phyloP scores from a whole-genome alignment of 2,329 filamentous ascomycete species.

The Fusarium sarcochroum region DNA sequence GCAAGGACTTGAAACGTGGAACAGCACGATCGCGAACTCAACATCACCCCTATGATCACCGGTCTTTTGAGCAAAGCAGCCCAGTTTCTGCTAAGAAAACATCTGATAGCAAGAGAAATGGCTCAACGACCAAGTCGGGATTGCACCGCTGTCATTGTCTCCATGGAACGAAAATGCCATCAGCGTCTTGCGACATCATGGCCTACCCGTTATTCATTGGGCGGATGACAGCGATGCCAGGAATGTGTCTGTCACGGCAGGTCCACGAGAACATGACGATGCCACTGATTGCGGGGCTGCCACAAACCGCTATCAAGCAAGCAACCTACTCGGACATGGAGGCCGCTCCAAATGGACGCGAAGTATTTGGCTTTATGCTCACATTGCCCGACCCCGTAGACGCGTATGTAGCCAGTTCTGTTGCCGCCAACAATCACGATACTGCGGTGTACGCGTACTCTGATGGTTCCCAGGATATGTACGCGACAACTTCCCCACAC shows the following conservation, averaged over 20 bases:
- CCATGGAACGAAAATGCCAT: conserved; percentile 40
- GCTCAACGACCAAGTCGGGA: conserved; percentile 48
- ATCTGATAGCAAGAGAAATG: conserved; percentile 54
- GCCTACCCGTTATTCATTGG: conserved; percentile 28
- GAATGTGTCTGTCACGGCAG: conserved; percentile 39
- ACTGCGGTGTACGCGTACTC: conserved; percentile 36
- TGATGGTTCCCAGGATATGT: conserved; percentile 37
- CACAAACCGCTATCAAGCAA: conserved; percentile 37
- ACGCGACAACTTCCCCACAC: conserved; percentile 37
- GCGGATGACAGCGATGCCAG: conserved; percentile 40
- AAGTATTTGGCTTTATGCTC: conserved; percentile 39
- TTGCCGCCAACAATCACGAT: conserved; percentile 21
- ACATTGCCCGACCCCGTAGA: conserved; percentile 37
- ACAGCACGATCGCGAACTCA: conserved; percentile 27
- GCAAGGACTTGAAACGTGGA: conserved; percentile 56
- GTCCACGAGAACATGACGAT: conserved; percentile 40
- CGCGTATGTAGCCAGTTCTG: conserved; percentile 26
- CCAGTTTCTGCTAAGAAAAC: conserved; percentile 50
- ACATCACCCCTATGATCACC: conserved; percentile 33
- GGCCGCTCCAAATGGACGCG: conserved; percentile 29
- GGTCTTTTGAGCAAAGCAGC: conserved; percentile 41
- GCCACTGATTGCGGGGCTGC: conserved; percentile 40
- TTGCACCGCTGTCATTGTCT: conserved; percentile 43
- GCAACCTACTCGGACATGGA: conserved; percentile 44
- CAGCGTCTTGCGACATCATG: conserved; percentile 37